Evolutionary conservation across 176 grass and related monocot genomes (phyloP).

Genomic region (Olyra latifolia): DNA sequence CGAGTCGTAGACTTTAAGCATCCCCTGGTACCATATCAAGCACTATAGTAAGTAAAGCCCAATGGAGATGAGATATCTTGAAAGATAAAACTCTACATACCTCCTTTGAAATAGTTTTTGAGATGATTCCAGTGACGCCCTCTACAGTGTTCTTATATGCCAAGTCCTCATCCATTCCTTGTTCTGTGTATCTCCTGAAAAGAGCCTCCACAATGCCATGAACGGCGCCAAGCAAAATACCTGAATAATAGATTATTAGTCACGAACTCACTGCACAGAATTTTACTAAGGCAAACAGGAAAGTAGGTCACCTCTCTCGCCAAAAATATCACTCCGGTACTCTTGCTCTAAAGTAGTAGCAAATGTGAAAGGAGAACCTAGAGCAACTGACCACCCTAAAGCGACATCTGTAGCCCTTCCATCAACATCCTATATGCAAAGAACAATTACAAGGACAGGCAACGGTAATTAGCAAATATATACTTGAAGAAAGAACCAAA

Average conservation of each 20-base stretch:
- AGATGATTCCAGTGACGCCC: constrained; percentile 78
- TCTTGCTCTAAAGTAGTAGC: constrained; percentile 78
- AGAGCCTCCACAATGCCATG: constrained; percentile 74
- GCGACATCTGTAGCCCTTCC: constrained; percentile 80
- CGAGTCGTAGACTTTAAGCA: constrained; percentile 78
- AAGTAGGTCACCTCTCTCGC: constrained; percentile 42
- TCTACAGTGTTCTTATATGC: constrained; percentile 78
- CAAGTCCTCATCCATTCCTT: constrained; percentile 63
- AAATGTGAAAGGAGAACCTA: constrained; percentile 90
- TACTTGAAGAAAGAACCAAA: background rate
- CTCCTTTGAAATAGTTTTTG: constrained; percentile 72
- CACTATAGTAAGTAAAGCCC: background rate
- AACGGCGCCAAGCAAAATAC: constrained; percentile 77
- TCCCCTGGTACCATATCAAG: constrained; percentile 43
- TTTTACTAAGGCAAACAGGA: background rate
- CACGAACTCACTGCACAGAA: background rate
- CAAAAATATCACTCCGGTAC: constrained; percentile 80
- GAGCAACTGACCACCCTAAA: constrained; percentile 84
- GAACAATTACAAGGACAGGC: background rate
- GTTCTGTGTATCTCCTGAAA: constrained; percentile 76
- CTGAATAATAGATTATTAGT: constrained; percentile 31
- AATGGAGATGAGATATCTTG: background rate
- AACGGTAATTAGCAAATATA: background rate
- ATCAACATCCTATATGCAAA: constrained; percentile 72
- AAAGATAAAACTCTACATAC: constrained; percentile 20